Percentiles rank a stretch among this genome's conserved stretches.
Conservation (phyloP, 805 yeast genomes). For the Millerozyma miso region DNA sequence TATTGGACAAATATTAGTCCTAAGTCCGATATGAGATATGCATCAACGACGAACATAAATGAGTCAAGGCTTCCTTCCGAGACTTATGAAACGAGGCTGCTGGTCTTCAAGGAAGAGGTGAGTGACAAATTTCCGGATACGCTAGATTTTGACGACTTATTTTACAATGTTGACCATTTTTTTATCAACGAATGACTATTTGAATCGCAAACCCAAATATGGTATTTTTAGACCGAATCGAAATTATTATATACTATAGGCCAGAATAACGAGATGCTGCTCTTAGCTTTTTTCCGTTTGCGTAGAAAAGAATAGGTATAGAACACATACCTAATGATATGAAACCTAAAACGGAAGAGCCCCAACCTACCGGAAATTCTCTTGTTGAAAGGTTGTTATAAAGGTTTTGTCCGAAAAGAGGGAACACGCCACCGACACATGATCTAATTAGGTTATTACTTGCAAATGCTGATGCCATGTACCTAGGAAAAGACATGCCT, state of each 20-base stretch:
- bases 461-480: constrained; percentile 51
- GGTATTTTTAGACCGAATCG: too few species aligned
- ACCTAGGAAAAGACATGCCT: constrained; percentile 44
- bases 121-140: constrained; percentile 5
- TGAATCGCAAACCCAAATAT: too few species aligned
- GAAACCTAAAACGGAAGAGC: constrained; percentile 45
- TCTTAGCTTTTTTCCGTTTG: constrained; percentile 39
- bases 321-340: constrained; percentile 39
- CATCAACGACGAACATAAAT: too few species aligned
- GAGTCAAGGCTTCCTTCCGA: too few species aligned
- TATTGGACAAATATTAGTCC: background rate
- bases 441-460: constrained; percentile 48
- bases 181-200: too few species aligned
- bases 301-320: constrained; percentile 44
- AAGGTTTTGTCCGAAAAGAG: constrained; percentile 43
- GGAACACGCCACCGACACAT: constrained; percentile 52
- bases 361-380: constrained; percentile 59
- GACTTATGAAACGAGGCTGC: too few species aligned
- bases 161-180: background rate
- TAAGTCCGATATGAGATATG: too few species aligned
- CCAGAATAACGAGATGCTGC: constrained; percentile 24
- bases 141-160: constrained; percentile 6
- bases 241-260: too few species aligned
- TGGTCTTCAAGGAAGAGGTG: too few species aligned
- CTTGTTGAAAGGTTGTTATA: constrained; percentile 41